Evolutionary conservation across 78 protist genomes (phyloP).

Genomic region (Dictyostelium purpureum): DNA sequence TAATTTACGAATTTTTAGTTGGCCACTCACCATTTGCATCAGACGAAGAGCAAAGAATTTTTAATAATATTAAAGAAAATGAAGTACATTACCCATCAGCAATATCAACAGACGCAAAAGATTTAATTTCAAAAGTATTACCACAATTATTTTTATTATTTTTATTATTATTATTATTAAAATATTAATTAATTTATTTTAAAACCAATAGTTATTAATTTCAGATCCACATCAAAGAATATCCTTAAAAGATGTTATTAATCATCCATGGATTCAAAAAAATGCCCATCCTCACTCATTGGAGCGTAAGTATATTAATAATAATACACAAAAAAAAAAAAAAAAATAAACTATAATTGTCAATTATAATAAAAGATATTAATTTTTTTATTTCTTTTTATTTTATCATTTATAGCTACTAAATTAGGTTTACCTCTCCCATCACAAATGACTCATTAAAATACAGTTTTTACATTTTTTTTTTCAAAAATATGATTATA

Average conservation of each 20-base stretch:
- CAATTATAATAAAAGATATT: neutral
- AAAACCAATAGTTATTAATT: conserved; percentile 5
- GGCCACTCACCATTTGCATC: conserved; percentile 64
- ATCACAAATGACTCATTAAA: neutral
- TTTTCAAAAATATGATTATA: too few relatives aligned
- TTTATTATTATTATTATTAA: neutral
- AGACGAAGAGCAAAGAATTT: conserved; percentile 1
- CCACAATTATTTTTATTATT: neutral
- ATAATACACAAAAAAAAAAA: neutral
- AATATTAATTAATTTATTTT: neutral
- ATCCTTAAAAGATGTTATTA: conserved; percentile 25
- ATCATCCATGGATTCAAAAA: conserved; percentile 77
- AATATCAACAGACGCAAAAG: conserved; percentile 47
- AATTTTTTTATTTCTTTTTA: neutral
- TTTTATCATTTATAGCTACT: neutral
- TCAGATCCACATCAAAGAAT: conserved; percentile 72
- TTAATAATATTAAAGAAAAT: neutral
- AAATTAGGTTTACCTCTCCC: neutral
- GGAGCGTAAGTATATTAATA: conserved; percentile 25
- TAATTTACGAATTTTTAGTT: conserved; percentile 61
- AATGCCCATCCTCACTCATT: conserved; percentile 66
- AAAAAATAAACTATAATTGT: neutral
- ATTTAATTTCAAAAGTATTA: conserved; percentile 58
- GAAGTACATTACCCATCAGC: conserved; percentile 40
- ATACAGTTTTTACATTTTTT: too few relatives aligned